Evolutionary conservation across 495 filamentous ascomycete genomes (phyloP).

Genomic region (Thermothielavioides terrestris): DNA sequence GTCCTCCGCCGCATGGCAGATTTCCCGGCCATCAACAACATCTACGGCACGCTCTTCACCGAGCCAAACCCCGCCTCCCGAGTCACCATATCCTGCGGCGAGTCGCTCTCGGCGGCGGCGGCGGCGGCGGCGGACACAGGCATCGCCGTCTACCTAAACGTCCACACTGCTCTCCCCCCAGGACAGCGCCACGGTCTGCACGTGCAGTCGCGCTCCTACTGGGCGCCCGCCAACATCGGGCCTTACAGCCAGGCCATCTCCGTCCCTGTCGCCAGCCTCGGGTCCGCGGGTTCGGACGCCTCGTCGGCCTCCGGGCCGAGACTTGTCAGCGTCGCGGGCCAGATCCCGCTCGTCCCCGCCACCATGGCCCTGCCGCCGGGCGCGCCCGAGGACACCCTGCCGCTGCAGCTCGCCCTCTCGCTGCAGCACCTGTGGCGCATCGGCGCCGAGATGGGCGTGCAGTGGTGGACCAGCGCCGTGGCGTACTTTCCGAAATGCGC

Average conservation of each 20-base stretch:
- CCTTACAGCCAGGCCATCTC: slow-evolving; percentile 90
- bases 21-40: slow-evolving; percentile 62
- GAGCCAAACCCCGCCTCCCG: slow-evolving; percentile 76
- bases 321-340: slow-evolving; percentile 59
- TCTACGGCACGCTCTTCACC: slow-evolving; percentile 62
- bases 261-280: slow-evolving; percentile 34
- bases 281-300: neutral
- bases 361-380: slow-evolving; percentile 54
- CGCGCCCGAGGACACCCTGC: slow-evolving; percentile 3
- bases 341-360: slow-evolving; percentile 80
- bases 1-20: slow-evolving; percentile 70
- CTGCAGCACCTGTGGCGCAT: slow-evolving; percentile 90
- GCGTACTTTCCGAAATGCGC: slow-evolving; percentile 50
- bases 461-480: slow-evolving; percentile 63
- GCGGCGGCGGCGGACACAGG: slow-evolving; percentile 43
- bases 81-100: slow-evolving; percentile 72
- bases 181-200: slow-evolving; percentile 56
- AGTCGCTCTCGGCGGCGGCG: slow-evolving; percentile 42
- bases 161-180: slow-evolving; percentile 17
- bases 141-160: slow-evolving; percentile 44
- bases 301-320: slow-evolving; percentile 1
- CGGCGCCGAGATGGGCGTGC: slow-evolving; percentile 58
- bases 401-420: slow-evolving; percentile 42
- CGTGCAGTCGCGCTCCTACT: slow-evolving; percentile 89
- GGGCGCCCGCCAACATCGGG: slow-evolving; percentile 96